Evolutionary conservation across 371 early-diverging fungal species (phyloP).

Genomic region (Syncephalastrum monosporum): DNA sequence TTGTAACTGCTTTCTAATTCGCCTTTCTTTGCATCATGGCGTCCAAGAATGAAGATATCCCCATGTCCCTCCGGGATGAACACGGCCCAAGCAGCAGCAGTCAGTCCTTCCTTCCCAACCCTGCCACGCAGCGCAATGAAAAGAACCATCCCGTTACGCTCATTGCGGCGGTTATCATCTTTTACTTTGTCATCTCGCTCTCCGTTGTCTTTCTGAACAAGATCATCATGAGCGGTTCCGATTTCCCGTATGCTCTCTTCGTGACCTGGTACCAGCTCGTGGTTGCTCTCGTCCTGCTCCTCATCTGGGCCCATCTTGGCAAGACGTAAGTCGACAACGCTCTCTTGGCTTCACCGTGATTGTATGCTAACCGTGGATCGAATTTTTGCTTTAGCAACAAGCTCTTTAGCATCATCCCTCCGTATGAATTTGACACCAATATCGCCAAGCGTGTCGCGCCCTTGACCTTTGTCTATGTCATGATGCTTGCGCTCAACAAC

Average conservation of each 20-base stretch:
- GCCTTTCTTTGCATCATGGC: constrained; percentile 14
- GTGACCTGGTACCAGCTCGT: constrained; percentile 72
- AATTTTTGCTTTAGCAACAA: constrained; percentile 35
- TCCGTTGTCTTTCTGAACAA: constrained; percentile 79
- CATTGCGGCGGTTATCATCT: constrained; percentile 60
- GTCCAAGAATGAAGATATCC: constrained; percentile 29
- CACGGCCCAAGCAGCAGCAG: constrained; percentile 33
- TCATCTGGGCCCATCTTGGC: constrained; percentile 62
- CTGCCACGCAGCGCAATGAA: constrained; percentile 42
- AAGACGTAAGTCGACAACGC: constrained; percentile 45
- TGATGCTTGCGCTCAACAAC: constrained; percentile 73
- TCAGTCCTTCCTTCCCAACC: constrained; percentile 56
- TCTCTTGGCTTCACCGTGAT: too few species aligned
- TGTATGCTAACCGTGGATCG: background rate
- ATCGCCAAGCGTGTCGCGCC: constrained; percentile 63
- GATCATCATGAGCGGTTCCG: constrained; percentile 65
- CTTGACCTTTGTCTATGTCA: constrained; percentile 68
- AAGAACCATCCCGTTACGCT: constrained; percentile 48
- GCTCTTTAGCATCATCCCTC: constrained; percentile 66
- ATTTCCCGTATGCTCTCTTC: constrained; percentile 70
- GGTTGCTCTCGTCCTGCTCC: constrained; percentile 59
- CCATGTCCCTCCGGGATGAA: constrained; percentile 37
- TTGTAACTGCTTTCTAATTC: background rate
- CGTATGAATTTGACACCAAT: constrained; percentile 60
- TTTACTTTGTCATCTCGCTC: constrained; percentile 69